phyloP scores from a whole-genome alignment of 1,284 basidiomycete species.

The Abortiporus biennis region DNA sequence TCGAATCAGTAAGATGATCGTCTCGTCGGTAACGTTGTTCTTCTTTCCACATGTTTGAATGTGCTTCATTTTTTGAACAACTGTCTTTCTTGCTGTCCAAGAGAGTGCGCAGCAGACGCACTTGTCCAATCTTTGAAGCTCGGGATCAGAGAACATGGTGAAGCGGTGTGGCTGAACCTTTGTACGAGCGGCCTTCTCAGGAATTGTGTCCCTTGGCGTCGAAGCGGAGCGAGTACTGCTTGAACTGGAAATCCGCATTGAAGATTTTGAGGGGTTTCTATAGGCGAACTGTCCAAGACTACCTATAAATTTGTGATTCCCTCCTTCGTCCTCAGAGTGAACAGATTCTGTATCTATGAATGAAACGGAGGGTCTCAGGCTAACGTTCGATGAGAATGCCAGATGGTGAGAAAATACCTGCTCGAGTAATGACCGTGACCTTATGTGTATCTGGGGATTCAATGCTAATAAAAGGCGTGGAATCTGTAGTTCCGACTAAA shows the following conservation, averaged over 20 bases:
- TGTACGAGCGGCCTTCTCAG: no score
- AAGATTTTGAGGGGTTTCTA: neutral
- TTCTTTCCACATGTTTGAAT: conserved; percentile 64
- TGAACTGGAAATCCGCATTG: neutral
- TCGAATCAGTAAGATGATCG: conserved; percentile 45
- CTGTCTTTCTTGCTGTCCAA: conserved; percentile 67
- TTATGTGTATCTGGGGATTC: no score
- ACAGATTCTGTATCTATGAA: no score
- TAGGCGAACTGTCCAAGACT: neutral
- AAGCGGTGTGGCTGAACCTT: no score
- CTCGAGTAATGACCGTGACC: no score
- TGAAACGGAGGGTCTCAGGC: neutral
- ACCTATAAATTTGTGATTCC: no score
- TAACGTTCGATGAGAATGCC: neutral
- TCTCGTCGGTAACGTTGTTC: conserved; percentile 44
- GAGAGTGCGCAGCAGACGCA: conserved; percentile 60
- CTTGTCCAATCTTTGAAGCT: conserved; percentile 41
- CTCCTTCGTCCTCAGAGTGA: no score
- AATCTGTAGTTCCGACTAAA: no score
- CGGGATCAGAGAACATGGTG: conserved; percentile 34
- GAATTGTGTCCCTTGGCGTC: no score
- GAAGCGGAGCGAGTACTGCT: neutral
- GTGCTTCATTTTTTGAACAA: conserved; percentile 55
- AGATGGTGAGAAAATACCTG: no score
- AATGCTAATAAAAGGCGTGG: no score